Evolutionary conservation across 306 rosid species (phyloP).

Genomic region (Vigna angularis): DNA sequence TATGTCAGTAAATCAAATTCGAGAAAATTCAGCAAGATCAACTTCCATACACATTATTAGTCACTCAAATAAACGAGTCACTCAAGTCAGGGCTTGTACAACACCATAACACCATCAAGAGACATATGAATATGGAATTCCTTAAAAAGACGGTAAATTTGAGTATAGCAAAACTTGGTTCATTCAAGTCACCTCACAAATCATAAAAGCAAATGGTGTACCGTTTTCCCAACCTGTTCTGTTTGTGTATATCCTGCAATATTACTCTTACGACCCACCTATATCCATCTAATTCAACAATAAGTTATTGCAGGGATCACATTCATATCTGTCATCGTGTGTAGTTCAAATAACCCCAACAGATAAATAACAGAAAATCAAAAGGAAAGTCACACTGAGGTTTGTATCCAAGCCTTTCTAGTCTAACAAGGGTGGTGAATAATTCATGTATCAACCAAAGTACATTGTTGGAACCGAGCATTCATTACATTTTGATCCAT

Average conservation of each 20-base stretch:
- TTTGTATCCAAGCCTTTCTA: not conserved
- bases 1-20: no score
- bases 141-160: not conserved
- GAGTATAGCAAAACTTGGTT: not conserved
- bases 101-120: no score
- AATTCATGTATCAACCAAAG: not conserved
- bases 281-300: no score
- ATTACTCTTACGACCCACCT: not conserved
- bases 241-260: no score
- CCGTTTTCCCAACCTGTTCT: not conserved
- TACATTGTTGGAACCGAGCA: no score
- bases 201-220: not conserved
- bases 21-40: no score
- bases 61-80: not conserved
- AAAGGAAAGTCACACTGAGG: not conserved
- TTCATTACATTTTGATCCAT: no score
- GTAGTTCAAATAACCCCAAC: not conserved
- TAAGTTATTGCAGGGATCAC: not conserved
- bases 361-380: not conserved
- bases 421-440: not conserved
- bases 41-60: not conserved
- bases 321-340: not conserved
- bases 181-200: not conserved
- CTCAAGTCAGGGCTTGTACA: no score
- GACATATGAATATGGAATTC: no score